Evolutionary conservation across 2,329 filamentous ascomycete species (phyloP).

Genomic region (Claviceps citrina): DNA sequence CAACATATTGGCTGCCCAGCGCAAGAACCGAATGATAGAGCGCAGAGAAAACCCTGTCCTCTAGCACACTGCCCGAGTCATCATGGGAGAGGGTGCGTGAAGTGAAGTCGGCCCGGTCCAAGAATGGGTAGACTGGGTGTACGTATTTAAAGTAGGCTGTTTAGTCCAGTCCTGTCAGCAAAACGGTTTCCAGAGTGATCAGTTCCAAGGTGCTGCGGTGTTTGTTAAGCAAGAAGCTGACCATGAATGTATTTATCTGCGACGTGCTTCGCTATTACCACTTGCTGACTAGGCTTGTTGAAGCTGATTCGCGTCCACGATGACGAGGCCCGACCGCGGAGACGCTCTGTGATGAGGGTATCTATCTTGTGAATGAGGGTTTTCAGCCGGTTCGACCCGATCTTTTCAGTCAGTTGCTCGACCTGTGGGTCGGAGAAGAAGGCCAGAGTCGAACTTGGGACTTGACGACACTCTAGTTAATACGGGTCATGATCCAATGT

Average conservation of each 20-base stretch:
- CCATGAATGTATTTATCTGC: slow-evolving; percentile 3
- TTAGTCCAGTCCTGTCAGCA: not conserved
- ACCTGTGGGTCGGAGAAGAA: slow-evolving; percentile 22
- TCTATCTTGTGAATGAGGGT: slow-evolving; percentile 9
- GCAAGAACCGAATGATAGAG: slow-evolving; percentile 20
- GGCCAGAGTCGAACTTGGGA: slow-evolving; percentile 13
- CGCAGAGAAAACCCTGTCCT: slow-evolving; percentile 15
- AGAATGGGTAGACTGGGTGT: slow-evolving; percentile 23
- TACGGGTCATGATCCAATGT: not conserved
- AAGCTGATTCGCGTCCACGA: slow-evolving; percentile 2
- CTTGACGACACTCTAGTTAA: slow-evolving; percentile 1
- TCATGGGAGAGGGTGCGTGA: not conserved
- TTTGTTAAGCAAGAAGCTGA: not conserved
- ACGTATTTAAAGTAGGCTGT: slow-evolving; percentile 21
- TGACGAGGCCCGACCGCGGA: not conserved
- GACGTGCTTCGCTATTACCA: not conserved
- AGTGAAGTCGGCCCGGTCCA: slow-evolving; percentile 11
- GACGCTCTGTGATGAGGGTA: slow-evolving; percentile 3
- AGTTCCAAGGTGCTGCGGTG: too few species aligned
- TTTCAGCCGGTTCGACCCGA: slow-evolving; percentile 7
- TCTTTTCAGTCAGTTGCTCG: slow-evolving; percentile 11
- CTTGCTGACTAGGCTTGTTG: slow-evolving; percentile 1
- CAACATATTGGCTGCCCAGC: slow-evolving; percentile 19
- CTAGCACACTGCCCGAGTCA: not conserved
- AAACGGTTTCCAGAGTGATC: too few species aligned